A percentile compares a stretch with the other conserved stretches of the same genome.
These are phyloP conservation scores for Chlamydomonas urium DNA, from an alignment of 139 green algal genomes.

Conservation along the genomic window DNA sequence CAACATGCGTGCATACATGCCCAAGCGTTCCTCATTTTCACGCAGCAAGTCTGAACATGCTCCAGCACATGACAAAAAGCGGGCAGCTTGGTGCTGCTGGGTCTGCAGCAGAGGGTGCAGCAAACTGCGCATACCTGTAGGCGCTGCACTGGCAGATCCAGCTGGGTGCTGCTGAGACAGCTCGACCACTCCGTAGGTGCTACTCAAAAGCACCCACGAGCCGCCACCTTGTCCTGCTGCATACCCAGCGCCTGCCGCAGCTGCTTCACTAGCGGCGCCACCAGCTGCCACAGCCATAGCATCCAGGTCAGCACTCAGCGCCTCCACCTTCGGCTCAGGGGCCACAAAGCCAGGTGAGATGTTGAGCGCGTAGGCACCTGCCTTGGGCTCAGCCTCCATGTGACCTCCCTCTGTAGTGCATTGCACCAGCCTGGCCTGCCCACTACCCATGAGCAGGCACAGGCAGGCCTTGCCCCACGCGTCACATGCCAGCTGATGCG, in stretches of 20 bases:
- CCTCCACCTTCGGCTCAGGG: background rate
- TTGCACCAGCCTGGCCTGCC: no score
- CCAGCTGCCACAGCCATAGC: slow-evolving; percentile 15
- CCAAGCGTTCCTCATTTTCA: no score
- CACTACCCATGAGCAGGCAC: no score
- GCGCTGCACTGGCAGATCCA: background rate
- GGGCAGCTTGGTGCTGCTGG: no score
- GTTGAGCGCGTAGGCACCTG: background rate
- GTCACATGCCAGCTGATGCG: slow-evolving; percentile 6
- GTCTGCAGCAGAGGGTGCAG: no score
- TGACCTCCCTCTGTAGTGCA: no score
- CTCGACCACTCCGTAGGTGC: slow-evolving; percentile 39
- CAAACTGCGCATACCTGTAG: no score
- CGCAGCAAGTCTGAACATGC: no score
- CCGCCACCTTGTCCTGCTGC: background rate
- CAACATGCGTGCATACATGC: no score
- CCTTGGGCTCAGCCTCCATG: no score
- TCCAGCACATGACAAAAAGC: no score
- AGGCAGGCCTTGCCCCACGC: background rate
- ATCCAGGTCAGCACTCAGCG: slow-evolving; percentile 27
- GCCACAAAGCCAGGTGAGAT: no score
- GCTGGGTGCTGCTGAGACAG: background rate
- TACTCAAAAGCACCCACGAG: slow-evolving; percentile 27
- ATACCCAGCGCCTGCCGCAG: background rate
- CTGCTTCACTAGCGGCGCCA: background rate